phyloP scores from a whole-genome alignment of 139 green algal species.

The Astrephomene gubernaculifera region DNA sequence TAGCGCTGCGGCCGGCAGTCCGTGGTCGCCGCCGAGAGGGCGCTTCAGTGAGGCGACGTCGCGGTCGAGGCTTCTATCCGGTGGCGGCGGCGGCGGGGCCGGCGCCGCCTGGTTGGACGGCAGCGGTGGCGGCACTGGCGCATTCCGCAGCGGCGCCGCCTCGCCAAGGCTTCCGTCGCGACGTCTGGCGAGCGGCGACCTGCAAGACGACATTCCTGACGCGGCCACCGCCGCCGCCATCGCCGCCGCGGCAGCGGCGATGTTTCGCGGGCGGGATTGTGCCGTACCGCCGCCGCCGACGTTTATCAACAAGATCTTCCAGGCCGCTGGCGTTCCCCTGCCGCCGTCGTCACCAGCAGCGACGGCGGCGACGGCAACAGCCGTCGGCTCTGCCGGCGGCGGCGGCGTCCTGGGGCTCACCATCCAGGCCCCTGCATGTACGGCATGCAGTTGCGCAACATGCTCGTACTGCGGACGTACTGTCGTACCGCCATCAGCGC shows the following conservation, averaged over 20 bases:
- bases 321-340: background rate
- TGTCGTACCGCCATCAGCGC: background rate
- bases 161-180: too few species aligned
- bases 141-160: background rate
- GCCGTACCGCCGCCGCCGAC: background rate
- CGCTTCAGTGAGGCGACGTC: too few species aligned
- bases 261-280: too few species aligned
- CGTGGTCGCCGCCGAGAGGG: too few species aligned
- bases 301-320: conserved; percentile 39
- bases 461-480: conserved; percentile 3
- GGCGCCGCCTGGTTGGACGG: too few species aligned
- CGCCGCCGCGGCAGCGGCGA: background rate
- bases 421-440: background rate
- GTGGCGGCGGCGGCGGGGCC: too few species aligned
- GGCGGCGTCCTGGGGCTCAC: background rate
- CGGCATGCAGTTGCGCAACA: conserved; percentile 12
- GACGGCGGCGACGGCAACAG: background rate
- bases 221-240: background rate
- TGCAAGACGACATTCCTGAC: background rate
- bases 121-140: background rate
- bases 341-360: background rate
- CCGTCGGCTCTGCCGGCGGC: background rate
- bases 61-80: too few species aligned
- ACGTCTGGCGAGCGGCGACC: background rate
- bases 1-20: too few species aligned